Conservation (phyloP, 163 green algal genomes). For the Coccomyxa subellipsoidea region DNA sequence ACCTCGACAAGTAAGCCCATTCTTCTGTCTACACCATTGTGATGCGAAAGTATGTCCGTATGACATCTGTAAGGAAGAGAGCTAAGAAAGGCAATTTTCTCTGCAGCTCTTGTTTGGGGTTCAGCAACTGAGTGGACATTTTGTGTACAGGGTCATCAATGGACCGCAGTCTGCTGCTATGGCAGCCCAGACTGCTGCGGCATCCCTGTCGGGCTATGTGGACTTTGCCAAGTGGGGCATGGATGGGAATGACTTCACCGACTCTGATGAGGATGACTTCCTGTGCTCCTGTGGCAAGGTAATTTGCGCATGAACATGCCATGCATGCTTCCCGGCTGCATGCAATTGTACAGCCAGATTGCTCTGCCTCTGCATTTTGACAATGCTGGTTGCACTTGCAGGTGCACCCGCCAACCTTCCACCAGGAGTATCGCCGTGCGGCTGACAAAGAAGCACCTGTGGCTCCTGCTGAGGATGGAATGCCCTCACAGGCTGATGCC, state of each 20-base stretch:
- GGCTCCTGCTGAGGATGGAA: neutral
- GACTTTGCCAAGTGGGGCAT: constrained; percentile 3
- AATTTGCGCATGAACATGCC: neutral
- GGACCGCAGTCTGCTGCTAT: neutral
- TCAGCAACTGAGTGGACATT: neutral
- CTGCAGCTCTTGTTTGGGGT: no score
- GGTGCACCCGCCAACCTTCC: constrained; percentile 2
- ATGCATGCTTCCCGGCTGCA: neutral
- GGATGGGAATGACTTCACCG: neutral
- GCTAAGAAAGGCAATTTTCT: no score
- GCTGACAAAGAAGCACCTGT: neutral
- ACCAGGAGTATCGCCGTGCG: neutral
- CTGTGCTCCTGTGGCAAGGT: constrained; percentile 5
- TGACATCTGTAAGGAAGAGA: no score
- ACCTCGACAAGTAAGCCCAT: neutral
- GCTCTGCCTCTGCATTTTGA: neutral
- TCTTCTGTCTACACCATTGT: no score
- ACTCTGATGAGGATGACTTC: neutral
- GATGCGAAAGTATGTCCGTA: no score
- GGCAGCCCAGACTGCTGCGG: neutral
- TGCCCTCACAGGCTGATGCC: neutral
- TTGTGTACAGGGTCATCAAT: neutral
- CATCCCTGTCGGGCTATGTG: neutral
- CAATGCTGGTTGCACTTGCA: neutral
- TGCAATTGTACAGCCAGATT: neutral